Conservation (phyloP, 2,329 filamentous ascomycete species). For the Pseudogymnoascus sp. region DNA sequence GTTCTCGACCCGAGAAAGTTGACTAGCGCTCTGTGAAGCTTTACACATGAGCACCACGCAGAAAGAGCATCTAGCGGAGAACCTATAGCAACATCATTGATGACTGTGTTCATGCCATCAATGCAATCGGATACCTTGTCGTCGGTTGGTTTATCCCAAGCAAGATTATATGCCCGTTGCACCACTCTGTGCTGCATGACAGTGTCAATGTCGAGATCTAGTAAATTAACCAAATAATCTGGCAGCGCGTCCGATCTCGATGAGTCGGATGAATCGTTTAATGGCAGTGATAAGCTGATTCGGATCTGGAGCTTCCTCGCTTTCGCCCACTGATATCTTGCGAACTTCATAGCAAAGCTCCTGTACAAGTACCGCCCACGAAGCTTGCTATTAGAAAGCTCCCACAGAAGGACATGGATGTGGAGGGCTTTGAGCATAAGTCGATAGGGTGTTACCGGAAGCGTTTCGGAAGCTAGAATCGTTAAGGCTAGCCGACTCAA, state of each 20-base stretch:
- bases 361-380: slow-evolving; percentile 56
- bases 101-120: neutral
- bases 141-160: slow-evolving; percentile 61
- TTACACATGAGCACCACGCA: slow-evolving; percentile 79
- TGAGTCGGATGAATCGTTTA: slow-evolving; percentile 38
- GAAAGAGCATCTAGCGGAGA: slow-evolving; percentile 86
- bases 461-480: slow-evolving; percentile 76
- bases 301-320: slow-evolving; percentile 59
- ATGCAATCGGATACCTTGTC: slow-evolving; percentile 55
- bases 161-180: slow-evolving; percentile 81
- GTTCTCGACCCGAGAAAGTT: slow-evolving; percentile 50
- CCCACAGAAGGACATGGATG: slow-evolving; percentile 66
- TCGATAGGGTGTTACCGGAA: slow-evolving; percentile 73
- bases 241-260: slow-evolving; percentile 56
- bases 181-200: slow-evolving; percentile 72
- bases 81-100: slow-evolving; percentile 64
- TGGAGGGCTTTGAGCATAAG: slow-evolving; percentile 91
- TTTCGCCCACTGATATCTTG: slow-evolving; percentile 72
- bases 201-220: slow-evolving; percentile 74
- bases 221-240: slow-evolving; percentile 64
- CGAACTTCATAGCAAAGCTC: slow-evolving; percentile 63
- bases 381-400: slow-evolving; percentile 37
- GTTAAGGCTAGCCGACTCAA: slow-evolving; percentile 80
- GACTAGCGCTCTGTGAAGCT: slow-evolving; percentile 62
- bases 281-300: slow-evolving; percentile 25